Evolutionary conservation across 192 early-diverging fungal species (phyloP).

Genomic region (Phycomyces nitens): DNA sequence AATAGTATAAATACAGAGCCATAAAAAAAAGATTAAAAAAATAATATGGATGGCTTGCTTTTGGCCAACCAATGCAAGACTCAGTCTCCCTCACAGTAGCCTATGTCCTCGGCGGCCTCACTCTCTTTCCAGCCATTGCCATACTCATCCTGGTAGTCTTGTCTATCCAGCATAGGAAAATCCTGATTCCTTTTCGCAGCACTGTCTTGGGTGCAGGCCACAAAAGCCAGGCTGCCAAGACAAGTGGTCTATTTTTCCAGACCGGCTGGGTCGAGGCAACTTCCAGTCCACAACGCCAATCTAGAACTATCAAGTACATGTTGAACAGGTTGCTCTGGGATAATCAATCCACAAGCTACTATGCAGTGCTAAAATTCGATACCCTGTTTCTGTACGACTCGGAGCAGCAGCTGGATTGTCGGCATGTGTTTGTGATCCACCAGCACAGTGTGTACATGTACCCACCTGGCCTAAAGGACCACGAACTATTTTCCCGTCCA

Average conservation of each 20-base stretch:
- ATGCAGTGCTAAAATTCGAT: conserved; percentile 71
- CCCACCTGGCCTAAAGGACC: conserved; percentile 66
- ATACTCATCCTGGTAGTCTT: background rate
- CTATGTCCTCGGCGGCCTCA: conserved; percentile 42
- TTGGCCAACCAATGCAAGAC: background rate
- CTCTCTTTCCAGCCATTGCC: conserved; percentile 33
- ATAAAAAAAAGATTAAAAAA: too few species aligned
- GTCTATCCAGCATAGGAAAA: background rate
- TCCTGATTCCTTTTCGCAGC: background rate
- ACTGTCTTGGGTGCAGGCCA: background rate
- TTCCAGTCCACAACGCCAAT: conserved; percentile 12
- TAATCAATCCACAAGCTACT: conserved; percentile 42
- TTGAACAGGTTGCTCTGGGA: conserved; percentile 10
- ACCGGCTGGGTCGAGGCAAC: conserved; percentile 19
- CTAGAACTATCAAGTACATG: conserved; percentile 1
- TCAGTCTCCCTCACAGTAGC: conserved; percentile 23
- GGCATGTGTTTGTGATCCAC: conserved; percentile 59
- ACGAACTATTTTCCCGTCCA: conserved; percentile 68
- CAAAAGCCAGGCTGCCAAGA: background rate
- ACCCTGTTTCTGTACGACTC: conserved; percentile 80
- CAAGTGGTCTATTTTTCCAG: conserved; percentile 15
- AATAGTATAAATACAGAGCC: too few species aligned
- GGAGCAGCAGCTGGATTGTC: conserved; percentile 50
- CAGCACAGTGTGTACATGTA: conserved; percentile 71
- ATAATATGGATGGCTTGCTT: too few species aligned